These are phyloP conservation scores for Yamadazyma sp. DNA, from an alignment of 805 yeast species.

Conservation along the genomic window DNA sequence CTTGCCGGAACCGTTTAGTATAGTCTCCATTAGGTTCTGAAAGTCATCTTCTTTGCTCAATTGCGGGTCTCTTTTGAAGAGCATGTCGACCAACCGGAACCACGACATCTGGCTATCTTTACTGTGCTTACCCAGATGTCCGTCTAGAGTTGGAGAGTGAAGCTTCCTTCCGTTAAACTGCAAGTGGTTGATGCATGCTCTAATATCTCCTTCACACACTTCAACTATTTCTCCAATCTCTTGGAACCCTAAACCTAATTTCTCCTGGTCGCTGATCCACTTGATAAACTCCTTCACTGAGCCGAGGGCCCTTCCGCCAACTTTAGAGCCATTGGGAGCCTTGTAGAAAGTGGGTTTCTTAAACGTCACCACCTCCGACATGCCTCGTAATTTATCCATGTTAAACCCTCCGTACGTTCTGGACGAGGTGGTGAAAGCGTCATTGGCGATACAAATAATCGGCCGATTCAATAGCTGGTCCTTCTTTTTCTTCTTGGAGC, in stretches of 20 bases:
- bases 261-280: slow-evolving; percentile 56
- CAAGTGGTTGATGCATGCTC: slow-evolving; percentile 80
- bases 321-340: slow-evolving; percentile 44
- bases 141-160: slow-evolving; percentile 4
- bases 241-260: slow-evolving; percentile 46
- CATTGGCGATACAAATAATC: slow-evolving; percentile 89
- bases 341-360: slow-evolving; percentile 52
- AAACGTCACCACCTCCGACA: slow-evolving; percentile 70
- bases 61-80: slow-evolving; percentile 56
- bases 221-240: slow-evolving; percentile 65
- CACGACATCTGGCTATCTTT: slow-evolving; percentile 69
- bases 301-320: slow-evolving; percentile 34
- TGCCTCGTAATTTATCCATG: slow-evolving; percentile 69
- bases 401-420: slow-evolving; percentile 43
- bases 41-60: slow-evolving; percentile 49
- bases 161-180: slow-evolving; percentile 55
- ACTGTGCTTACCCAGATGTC: slow-evolving; percentile 14
- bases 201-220: slow-evolving; percentile 74
- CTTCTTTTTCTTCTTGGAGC: slow-evolving; percentile 20
- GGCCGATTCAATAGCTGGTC: slow-evolving; percentile 65
- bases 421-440: slow-evolving; percentile 55
- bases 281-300: slow-evolving; percentile 41
- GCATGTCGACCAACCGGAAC: slow-evolving; percentile 60
- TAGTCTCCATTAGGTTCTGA: slow-evolving; percentile 42
- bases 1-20: slow-evolving; percentile 42